phyloP scores from a whole-genome alignment of 495 filamentous ascomycete species.

The Glonium stellatum region DNA sequence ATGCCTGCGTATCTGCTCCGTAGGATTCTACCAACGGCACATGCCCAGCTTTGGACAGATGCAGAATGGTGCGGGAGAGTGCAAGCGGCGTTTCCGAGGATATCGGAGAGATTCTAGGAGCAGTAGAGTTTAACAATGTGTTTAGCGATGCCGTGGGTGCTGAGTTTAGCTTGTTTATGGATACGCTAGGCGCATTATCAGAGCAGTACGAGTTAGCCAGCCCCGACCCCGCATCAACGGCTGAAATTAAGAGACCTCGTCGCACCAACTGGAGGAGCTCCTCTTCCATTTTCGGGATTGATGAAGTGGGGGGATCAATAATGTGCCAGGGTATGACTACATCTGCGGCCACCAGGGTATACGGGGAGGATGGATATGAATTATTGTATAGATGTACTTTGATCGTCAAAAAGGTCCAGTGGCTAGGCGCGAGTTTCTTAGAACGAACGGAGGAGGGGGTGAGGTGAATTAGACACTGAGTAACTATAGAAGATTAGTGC shows the following conservation, averaged over 20 bases:
- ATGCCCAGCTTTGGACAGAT: neutral
- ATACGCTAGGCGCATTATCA: too few species aligned
- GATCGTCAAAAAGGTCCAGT: neutral
- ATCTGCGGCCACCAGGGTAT: neutral
- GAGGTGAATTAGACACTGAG: neutral
- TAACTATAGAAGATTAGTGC: too few species aligned
- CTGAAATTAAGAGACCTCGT: too few species aligned
- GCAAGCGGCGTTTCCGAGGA: too few species aligned
- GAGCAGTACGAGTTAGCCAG: too few species aligned
- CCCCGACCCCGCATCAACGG: too few species aligned
- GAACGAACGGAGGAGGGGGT: neutral
- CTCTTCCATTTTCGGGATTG: neutral
- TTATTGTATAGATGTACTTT: neutral
- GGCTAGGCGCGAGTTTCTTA: neutral
- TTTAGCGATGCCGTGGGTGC: too few species aligned
- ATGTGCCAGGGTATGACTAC: neutral
- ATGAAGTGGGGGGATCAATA: neutral
- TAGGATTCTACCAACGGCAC: neutral
- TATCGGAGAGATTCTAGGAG: too few species aligned
- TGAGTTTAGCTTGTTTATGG: too few species aligned
- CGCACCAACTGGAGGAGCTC: neutral
- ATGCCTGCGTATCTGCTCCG: neutral
- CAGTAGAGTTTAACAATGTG: too few species aligned
- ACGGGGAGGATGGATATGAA: neutral
- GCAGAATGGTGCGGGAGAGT: neutral